Evolutionary conservation across 2,329 filamentous ascomycete species (phyloP).

Genomic region (Blumeria graminis): DNA sequence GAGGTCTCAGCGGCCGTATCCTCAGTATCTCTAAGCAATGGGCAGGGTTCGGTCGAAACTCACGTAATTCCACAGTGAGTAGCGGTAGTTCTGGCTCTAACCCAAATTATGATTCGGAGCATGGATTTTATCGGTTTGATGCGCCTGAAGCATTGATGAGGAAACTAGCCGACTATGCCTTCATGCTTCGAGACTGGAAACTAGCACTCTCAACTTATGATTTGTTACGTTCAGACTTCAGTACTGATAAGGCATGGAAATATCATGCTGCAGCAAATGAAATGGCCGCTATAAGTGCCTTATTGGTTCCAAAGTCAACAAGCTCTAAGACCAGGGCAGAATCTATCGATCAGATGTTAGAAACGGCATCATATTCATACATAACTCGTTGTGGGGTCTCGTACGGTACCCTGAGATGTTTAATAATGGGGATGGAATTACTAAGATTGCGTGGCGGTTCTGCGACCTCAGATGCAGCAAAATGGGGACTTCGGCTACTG

Average conservation of each 20-base stretch:
- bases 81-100: conserved; percentile 21
- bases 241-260: conserved; percentile 89
- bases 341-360: conserved; percentile 64
- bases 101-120: conserved; percentile 51
- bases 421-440: conserved; percentile 58
- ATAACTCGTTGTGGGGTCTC: conserved; percentile 58
- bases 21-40: conserved; percentile 84
- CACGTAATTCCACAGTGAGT: conserved; percentile 8
- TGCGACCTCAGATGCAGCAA: conserved; percentile 64
- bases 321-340: conserved; percentile 58
- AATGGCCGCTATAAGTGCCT: conserved; percentile 69
- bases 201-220: conserved; percentile 82
- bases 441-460: conserved; percentile 57
- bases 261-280: conserved; percentile 86
- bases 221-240: conserved; percentile 66
- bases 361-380: conserved; percentile 82
- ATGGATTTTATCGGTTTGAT: conserved; percentile 66
- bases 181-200: conserved; percentile 95
- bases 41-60: conserved; percentile 48
- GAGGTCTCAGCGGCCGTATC: conserved; percentile 78
- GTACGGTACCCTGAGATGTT: conserved; percentile 56
- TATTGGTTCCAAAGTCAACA: conserved; percentile 50
- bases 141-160: conserved; percentile 76
- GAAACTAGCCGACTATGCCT: conserved; percentile 80
- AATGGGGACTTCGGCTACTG: conserved; percentile 59